Evolutionary conservation across 768 basidiomycete species (phyloP).

Genomic region (Calocera viscosa): DNA sequence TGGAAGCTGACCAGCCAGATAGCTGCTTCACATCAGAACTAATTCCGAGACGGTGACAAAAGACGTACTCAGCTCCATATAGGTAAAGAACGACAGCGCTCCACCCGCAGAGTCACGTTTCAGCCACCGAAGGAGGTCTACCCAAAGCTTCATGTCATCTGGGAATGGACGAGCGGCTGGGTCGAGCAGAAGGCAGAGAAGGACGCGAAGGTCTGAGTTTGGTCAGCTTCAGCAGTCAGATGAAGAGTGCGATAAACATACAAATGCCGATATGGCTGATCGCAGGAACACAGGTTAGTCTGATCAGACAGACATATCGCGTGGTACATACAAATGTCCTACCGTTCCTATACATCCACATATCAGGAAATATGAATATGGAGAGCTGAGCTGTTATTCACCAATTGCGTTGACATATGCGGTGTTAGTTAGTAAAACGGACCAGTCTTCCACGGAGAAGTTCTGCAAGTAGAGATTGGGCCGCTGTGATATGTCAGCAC

Average conservation of each 20-base stretch:
- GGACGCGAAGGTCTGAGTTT: conserved; percentile 36
- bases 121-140: conserved; percentile 40
- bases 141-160: conserved; percentile 46
- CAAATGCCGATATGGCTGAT: conserved; percentile 41
- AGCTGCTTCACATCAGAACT: no score
- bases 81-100: conserved; percentile 45
- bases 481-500: conserved; percentile 22
- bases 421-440: conserved; percentile 40
- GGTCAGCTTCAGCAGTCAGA: neutral
- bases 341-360: conserved; percentile 21
- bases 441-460: conserved; percentile 45
- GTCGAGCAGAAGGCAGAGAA: conserved; percentile 39
- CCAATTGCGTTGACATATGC: conserved; percentile 40
- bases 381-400: neutral
- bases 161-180: conserved; percentile 33
- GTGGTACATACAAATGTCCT: conserved; percentile 21
- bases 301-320: conserved; percentile 32
- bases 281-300: neutral
- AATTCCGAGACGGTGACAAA: no score
- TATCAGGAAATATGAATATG: neutral
- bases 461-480: conserved; percentile 45
- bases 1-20: conserved; percentile 39
- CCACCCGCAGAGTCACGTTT: conserved; percentile 39
- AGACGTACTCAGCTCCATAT: conserved; percentile 41
- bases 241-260: conserved; percentile 19